Percentiles rank a stretch among this genome's conserved stretches.
Evolutionary conservation across 2,329 filamentous ascomycete species (phyloP).

Genomic region (Epichloe bromicola): DNA sequence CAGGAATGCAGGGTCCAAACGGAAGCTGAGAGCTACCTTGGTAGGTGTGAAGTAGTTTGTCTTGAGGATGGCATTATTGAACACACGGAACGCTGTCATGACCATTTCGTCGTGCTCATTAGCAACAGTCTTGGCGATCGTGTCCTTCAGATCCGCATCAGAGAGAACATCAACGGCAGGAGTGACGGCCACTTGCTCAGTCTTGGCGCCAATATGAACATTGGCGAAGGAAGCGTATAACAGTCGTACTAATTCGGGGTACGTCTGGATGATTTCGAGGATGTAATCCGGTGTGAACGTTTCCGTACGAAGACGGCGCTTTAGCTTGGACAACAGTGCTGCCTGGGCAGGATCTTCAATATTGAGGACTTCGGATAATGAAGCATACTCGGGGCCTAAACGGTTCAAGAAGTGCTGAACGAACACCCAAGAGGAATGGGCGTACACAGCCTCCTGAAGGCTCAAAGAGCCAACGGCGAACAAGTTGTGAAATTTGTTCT

Average conservation of each 20-base stretch:
- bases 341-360: conserved; percentile 70
- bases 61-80: conserved; percentile 89
- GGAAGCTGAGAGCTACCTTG: conserved; percentile 95
- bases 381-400: conserved; percentile 81
- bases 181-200: conserved; percentile 41
- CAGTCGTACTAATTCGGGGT: conserved; percentile 74
- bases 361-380: conserved; percentile 70
- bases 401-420: conserved; percentile 97
- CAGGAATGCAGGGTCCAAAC: conserved; percentile 77
- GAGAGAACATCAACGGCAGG: conserved; percentile 57
- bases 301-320: conserved; percentile 87
- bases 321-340: conserved; percentile 82
- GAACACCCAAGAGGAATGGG: conserved; percentile 95
- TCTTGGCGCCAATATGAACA: conserved; percentile 53
- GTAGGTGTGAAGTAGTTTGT: conserved; percentile 97
- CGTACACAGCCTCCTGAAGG: conserved; percentile 93
- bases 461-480: conserved; percentile 80
- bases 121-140: conserved; percentile 65
- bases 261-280: conserved; percentile 85
- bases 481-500: conserved; percentile 86
- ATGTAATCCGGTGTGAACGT: conserved; percentile 99
- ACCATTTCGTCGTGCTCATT: conserved; percentile 98
- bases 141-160: conserved; percentile 58
- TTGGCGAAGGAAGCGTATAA: conserved; percentile 88
- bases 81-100: conserved; percentile 90